phyloP scores from a whole-genome alignment of 2,329 filamentous ascomycete species.

The Calonectria hawksworthii region DNA sequence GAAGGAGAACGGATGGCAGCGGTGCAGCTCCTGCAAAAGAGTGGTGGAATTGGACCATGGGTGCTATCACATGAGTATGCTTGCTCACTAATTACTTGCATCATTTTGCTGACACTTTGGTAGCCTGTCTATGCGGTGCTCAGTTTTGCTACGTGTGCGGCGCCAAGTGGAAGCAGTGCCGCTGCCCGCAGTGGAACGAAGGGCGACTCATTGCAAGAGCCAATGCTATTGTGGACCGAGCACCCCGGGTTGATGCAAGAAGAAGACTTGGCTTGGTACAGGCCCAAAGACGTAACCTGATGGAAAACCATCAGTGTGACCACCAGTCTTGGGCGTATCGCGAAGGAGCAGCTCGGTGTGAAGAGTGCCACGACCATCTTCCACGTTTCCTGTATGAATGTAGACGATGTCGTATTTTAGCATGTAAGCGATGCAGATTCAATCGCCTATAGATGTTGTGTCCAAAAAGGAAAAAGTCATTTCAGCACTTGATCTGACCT shows the following conservation, averaged over 20 bases:
- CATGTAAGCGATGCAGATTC: constrained; percentile 60
- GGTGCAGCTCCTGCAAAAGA: constrained; percentile 60
- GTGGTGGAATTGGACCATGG: constrained; percentile 65
- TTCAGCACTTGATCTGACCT: too few species aligned
- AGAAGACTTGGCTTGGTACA: background rate
- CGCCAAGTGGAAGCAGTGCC: constrained; percentile 55
- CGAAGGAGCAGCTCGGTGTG: constrained; percentile 52
- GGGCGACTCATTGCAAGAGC: constrained; percentile 49
- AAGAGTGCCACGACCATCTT: constrained; percentile 58
- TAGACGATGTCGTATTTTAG: constrained; percentile 57
- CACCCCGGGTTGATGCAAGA: background rate
- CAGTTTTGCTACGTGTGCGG: constrained; percentile 66
- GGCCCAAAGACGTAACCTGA: constrained; percentile 20
- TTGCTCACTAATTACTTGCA: too few species aligned
- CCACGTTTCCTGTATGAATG: constrained; percentile 62
- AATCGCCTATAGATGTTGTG: constrained; percentile 49
- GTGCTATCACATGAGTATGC: constrained; percentile 72
- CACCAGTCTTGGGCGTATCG: constrained; percentile 54
- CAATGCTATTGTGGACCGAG: constrained; percentile 49
- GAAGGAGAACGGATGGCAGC: constrained; percentile 62
- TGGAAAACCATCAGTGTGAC: constrained; percentile 54
- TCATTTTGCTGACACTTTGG: background rate
- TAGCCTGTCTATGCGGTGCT: constrained; percentile 60
- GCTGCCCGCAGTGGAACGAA: constrained; percentile 55
- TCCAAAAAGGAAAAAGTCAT: background rate